Evolutionary conservation across 805 yeast genomes (phyloP), one percentile per base, ranked within the genome.

Genomic region (Starmera amethionina): DNA sequence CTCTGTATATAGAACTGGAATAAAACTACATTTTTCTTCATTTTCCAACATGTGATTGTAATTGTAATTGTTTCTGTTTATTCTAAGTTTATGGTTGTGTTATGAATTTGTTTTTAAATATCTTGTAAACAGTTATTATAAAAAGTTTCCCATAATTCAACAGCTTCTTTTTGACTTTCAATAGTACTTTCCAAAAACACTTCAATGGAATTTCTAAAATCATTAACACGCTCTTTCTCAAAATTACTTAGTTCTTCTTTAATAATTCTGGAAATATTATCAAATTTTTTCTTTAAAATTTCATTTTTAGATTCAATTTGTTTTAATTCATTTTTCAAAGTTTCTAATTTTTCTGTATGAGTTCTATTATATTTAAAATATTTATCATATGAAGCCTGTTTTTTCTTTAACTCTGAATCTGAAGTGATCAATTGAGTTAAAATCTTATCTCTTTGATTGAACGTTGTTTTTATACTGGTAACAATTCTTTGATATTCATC

Each of bases 81-180:
- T 22, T 22, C 9, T 22, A 2, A 7, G 3, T 22, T 22, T 22
- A 8, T 22, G 27, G 27, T 22, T 22, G 6, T 4, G 3, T 16
- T 16, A 16, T 16, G 18, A 16, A 3, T 16, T 16, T 16, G 3
- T 16, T 16, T 16, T 16, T 16, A 15, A 32, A 30, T 39, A 19
- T 31, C 22, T 28, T 55, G 48, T 36, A 65, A 46, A 32, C 59
- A 54, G n/a, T 60, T 65, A 38, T 81, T 85, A 55, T 87, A 88
- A 55, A 90, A 93, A 0, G 88, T 78, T 58, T 84, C 93, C 86
- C 90, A 84, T n/a, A 81, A 59, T 55, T 84, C 94, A 43, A 84
- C 84, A 29, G 82, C 78, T 58, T 88, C 96, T 63, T 93, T 93
- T 61, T 93, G 98, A 29, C 88, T 72, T 61, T 93, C 98, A 40